A percentile compares a stretch with the other conserved stretches of the same genome.
These are phyloP conservation scores for Davidsoniella eucalypti DNA, from an alignment of 2,329 filamentous ascomycete species.

Conservation along the genomic window DNA sequence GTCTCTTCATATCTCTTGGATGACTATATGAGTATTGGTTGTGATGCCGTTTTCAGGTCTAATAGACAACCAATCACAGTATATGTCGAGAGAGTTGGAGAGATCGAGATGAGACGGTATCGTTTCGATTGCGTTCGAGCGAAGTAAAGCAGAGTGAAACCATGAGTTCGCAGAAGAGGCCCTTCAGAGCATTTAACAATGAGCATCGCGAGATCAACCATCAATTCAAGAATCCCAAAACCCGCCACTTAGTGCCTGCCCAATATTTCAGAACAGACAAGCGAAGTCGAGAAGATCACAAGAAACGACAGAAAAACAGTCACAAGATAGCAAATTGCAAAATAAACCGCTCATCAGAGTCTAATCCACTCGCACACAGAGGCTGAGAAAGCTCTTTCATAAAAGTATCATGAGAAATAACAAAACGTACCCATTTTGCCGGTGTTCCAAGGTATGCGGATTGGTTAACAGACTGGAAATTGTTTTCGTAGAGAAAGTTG, in stretches of 20 bases:
- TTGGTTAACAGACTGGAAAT: slow-evolving; percentile 5
- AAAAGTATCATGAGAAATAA: slow-evolving; percentile 9
- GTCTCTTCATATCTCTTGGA: no score
- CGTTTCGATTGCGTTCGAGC: slow-evolving; percentile 5
- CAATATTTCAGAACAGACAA: slow-evolving; percentile 1
- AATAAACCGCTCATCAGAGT: slow-evolving; percentile 4
- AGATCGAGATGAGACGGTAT: not conserved
- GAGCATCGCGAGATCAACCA: not conserved
- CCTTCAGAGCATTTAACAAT: not conserved
- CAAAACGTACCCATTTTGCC: slow-evolving; percentile 13
- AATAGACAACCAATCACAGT: slow-evolving; percentile 12
- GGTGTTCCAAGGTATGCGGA: slow-evolving; percentile 12
- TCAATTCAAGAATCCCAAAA: not conserved
- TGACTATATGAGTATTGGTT: no score
- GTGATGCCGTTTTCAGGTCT: no score
- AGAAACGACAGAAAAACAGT: not conserved
- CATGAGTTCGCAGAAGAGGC: slow-evolving; percentile 12
- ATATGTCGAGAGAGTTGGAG: slow-evolving; percentile 12
- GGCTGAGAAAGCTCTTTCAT: slow-evolving; percentile 20
- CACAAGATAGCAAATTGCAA: not conserved
- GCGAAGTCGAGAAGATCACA: not conserved
- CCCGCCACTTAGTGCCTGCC: not conserved
- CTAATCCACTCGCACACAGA: slow-evolving; percentile 35
- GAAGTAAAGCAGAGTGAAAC: slow-evolving; percentile 5
- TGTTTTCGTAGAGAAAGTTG: not conserved